These are phyloP conservation scores for Penicillium desertorum DNA, from an alignment of 495 filamentous ascomycete genomes.

Conservation along the genomic window DNA sequence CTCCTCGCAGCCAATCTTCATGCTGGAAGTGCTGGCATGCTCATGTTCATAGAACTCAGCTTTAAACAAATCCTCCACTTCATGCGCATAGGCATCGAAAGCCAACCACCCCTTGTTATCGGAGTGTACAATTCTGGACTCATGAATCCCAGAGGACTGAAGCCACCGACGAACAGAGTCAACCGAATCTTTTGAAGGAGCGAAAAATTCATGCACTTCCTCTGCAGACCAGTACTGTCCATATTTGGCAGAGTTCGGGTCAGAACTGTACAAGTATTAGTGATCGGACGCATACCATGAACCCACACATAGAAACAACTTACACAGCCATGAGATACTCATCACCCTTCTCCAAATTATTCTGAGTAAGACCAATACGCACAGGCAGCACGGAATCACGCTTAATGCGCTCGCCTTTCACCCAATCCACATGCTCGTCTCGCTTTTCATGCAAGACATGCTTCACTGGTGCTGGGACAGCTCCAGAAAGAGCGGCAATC, in stretches of 20 bases:
- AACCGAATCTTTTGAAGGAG: conserved; percentile 49
- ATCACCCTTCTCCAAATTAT: conserved; percentile 32
- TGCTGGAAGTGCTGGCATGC: conserved; percentile 42
- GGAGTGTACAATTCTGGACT: conserved; percentile 47
- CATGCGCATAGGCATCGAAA: conserved; percentile 55
- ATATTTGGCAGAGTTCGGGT: conserved; percentile 59
- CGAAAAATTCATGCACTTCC: conserved; percentile 55
- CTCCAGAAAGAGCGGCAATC: conserved; percentile 29
- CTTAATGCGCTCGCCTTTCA: conserved; percentile 33
- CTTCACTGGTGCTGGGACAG: conserved; percentile 35
- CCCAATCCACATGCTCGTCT: conserved; percentile 30
- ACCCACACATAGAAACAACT: background rate
- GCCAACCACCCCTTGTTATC: conserved; percentile 56
- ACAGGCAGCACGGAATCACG: conserved; percentile 29
- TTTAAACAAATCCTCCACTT: conserved; percentile 57
- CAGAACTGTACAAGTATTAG: conserved; percentile 52
- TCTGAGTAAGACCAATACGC: conserved; percentile 34
- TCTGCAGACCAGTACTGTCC: conserved; percentile 61
- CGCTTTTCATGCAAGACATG: conserved; percentile 47
- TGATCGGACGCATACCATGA: conserved; percentile 15
- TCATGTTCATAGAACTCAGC: conserved; percentile 60
- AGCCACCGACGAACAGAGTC: conserved; percentile 49
- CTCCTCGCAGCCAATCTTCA: conserved; percentile 51
- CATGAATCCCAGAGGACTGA: conserved; percentile 47
- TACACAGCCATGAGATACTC: conserved; percentile 32